These are phyloP conservation scores for Cenchrus purpureus DNA, from an alignment of 176 grass and related monocot species.

Conservation along the genomic window DNA sequence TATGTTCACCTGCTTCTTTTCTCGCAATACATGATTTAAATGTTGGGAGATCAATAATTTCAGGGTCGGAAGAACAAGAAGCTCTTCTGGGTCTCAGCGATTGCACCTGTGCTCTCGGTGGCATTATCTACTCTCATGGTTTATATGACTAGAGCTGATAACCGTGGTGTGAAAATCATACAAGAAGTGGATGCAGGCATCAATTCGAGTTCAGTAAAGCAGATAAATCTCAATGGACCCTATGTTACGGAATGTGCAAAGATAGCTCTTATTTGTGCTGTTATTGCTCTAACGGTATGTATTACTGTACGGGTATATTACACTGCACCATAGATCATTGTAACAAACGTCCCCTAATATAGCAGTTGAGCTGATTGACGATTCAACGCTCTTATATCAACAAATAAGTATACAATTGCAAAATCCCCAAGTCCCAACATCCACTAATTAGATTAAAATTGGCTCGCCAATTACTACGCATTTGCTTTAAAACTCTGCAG, in stretches of 20 bases:
- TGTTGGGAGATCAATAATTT: constrained; percentile 22
- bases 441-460: not conserved
- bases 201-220: constrained; percentile 61
- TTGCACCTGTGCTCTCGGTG: constrained; percentile 79
- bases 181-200: constrained; percentile 51
- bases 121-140: constrained; percentile 78
- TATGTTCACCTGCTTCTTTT: not conserved
- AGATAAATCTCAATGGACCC: constrained; percentile 51
- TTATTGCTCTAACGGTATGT: constrained; percentile 21
- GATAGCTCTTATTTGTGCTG: constrained; percentile 59
- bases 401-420: not conserved
- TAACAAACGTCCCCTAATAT: not conserved
- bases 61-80: constrained; percentile 81
- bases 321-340: not conserved
- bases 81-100: constrained; percentile 90
- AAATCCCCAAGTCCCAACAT: not conserved
- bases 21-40: not conserved
- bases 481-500: not conserved
- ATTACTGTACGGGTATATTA: not conserved
- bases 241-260: constrained; percentile 48
- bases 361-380: not conserved
- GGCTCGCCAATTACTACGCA: not conserved
- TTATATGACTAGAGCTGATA: constrained; percentile 85
- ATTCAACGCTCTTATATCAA: not conserved
- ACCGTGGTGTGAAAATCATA: constrained; percentile 55